Base-by-base conservation (phyloP, 1,284 basidiomycete genomes). In the Apiotrichum porosum region DNA sequence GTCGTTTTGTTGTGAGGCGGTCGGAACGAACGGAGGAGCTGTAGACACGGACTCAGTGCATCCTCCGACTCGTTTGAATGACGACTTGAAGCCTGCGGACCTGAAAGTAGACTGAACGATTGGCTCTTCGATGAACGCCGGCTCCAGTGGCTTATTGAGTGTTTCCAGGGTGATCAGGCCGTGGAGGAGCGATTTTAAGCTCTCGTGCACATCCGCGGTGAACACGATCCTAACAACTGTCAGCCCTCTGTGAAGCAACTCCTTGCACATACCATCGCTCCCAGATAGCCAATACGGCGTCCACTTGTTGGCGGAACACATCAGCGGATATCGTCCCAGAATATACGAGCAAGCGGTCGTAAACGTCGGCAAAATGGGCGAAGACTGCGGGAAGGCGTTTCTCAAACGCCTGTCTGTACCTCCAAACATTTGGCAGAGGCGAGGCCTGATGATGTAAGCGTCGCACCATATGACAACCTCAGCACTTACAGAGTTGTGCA, bases 321-420 rank as follows among this genome's bases (percentile, higher is more conserved):
- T 94, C 88, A 14, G 91, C 92, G 6, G 90, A 92, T 65, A 97
- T 90, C 36, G 88, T 79, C 3, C 92, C 92, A 1, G 89, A 87
- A 37, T 74, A 67, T 1, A 65, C 68, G 13, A 69, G 52, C 64
- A 97, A 88, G 19, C 87, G 88, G 52, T 89, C 84, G 65, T 94
- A 90, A 41, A 97, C 89, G 33, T 83, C 84, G n/a, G 86, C 86
- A 36, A 97, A 79, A 69, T 97, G 92, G 63, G 93, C 90, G 64
- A 97, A 95, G 12, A 94, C 89, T 32, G 85, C 80, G 13, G 87
- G 87, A 2, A 97, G 79, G 21, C 88, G 80, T 13, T 82, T 78
- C 66, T 97, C 91, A 61, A 97, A 92, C 56, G 91, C 86, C 53
- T 88, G 83, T 28, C 93, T 83, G 72, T 89, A 97, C 67, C 88